Evolutionary conservation across 1,284 basidiomycete genomes (phyloP).

Genomic region (Mrakiaceae sp.): DNA sequence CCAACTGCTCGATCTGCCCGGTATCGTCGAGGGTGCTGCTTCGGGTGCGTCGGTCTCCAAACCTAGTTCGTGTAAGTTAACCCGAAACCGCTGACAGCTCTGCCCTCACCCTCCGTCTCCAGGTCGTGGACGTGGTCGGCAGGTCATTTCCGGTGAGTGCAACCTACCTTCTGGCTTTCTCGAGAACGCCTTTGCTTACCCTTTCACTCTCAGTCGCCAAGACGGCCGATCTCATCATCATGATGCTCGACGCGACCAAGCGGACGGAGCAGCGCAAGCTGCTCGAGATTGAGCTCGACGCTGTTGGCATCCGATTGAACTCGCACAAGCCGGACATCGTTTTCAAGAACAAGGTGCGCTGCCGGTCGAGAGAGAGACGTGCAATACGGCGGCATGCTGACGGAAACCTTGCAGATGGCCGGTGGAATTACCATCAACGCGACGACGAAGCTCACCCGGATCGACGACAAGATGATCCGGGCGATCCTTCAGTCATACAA

Average conservation of each 20-base stretch:
- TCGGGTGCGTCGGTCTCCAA: constrained; percentile 43
- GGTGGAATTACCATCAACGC: constrained; percentile 45
- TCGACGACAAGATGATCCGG: constrained; percentile 87
- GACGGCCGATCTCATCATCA: constrained; percentile 74
- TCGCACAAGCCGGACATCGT: constrained; percentile 67
- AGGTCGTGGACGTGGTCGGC: constrained; percentile 84
- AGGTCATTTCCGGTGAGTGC: constrained; percentile 66
- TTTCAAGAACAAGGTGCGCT: constrained; percentile 52
- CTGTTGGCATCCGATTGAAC: constrained; percentile 91
- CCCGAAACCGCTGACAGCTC: constrained; percentile 5
- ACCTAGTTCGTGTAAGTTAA: not conserved
- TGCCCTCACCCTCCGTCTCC: constrained; percentile 4
- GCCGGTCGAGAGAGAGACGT: too few species aligned
- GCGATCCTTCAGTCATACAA: constrained; percentile 77
- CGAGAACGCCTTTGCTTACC: not conserved
- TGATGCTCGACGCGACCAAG: constrained; percentile 95
- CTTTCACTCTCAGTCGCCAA: constrained; percentile 52
- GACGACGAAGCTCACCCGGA: constrained; percentile 86
- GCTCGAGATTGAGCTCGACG: constrained; percentile 85
- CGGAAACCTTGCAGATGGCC: not conserved
- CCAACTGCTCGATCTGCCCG: constrained; percentile 88
- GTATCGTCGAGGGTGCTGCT: constrained; percentile 94
- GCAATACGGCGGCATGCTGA: not conserved
- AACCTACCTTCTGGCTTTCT: not conserved
- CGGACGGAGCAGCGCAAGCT: constrained; percentile 80